Evolutionary conservation across 1,139 yeast species (phyloP).

Genomic region (Taphrina confusa): DNA sequence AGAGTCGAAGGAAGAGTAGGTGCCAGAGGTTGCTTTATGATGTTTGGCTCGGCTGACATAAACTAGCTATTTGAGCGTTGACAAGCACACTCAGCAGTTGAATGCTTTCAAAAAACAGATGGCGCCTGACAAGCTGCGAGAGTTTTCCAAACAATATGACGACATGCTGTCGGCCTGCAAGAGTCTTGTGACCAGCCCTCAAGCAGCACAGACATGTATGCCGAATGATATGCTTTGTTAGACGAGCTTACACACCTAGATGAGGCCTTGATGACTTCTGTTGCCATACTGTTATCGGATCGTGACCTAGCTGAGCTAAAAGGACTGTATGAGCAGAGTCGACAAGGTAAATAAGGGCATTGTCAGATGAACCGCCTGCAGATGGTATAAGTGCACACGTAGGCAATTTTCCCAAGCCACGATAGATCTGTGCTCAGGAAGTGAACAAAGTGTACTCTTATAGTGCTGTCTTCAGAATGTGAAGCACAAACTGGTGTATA

Average conservation of each 20-base stretch:
- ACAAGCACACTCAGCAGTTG: conserved; percentile 14
- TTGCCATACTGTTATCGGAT: conserved; percentile 10
- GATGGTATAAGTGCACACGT: too few relatives aligned
- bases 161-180: conserved; percentile 15
- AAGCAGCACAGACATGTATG: conserved; percentile 22
- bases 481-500: too few relatives aligned
- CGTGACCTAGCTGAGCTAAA: conserved; percentile 17
- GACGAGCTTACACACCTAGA: conserved; percentile 4
- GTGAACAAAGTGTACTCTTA: too few relatives aligned
- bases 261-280: conserved; percentile 23
- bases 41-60: neutral
- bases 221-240: neutral
- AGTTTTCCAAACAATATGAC: conserved; percentile 18
- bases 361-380: too few relatives aligned
- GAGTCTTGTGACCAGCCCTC: conserved; percentile 12
- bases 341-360: neutral
- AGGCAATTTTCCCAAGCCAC: too few relatives aligned
- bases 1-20: neutral
- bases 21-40: too few relatives aligned
- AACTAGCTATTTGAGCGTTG: neutral
- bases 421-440: too few relatives aligned
- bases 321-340: conserved; percentile 7
- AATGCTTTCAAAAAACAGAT: conserved; percentile 18
- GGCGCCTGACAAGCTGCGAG: conserved; percentile 14
- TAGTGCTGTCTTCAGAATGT: too few relatives aligned